Conservation (phyloP, 768 basidiomycete genomes). For the Floccularia luteovirens region DNA sequence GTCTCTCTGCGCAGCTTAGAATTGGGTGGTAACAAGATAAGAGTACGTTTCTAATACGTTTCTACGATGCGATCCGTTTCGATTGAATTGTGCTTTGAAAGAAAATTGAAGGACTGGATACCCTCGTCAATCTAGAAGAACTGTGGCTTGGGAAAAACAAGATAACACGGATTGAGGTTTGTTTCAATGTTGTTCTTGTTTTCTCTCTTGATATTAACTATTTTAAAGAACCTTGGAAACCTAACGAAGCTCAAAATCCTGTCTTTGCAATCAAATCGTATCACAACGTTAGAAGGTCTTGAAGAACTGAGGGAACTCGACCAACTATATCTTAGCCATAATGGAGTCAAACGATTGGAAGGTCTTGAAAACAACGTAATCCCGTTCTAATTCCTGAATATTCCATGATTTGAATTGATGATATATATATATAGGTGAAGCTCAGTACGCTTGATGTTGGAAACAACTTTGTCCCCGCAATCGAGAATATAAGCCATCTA, state of each 20-base stretch:
- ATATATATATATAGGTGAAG: slow-evolving; percentile 31
- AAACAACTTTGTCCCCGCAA: slow-evolving; percentile 69
- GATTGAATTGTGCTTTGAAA: slow-evolving; percentile 20
- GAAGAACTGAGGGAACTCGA: slow-evolving; percentile 69
- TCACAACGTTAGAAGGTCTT: slow-evolving; percentile 80
- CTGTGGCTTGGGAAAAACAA: slow-evolving; percentile 99
- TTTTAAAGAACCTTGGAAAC: slow-evolving; percentile 52
- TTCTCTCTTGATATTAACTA: not conserved
- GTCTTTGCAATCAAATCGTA: slow-evolving; percentile 90
- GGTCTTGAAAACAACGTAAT: slow-evolving; percentile 81
- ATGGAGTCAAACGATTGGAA: slow-evolving; percentile 78
- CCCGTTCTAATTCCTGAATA: slow-evolving; percentile 2
- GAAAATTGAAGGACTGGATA: slow-evolving; percentile 84
- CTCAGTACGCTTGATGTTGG: slow-evolving; percentile 85
- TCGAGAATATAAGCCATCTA: slow-evolving; percentile 82
- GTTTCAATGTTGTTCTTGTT: slow-evolving; percentile 1
- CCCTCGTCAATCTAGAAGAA: slow-evolving; percentile 78
- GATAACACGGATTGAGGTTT: slow-evolving; percentile 78
- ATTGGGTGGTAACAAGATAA: slow-evolving; percentile 87
- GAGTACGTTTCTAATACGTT: slow-evolving; percentile 41
- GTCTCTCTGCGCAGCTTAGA: slow-evolving; percentile 73
- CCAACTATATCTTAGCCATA: slow-evolving; percentile 91
- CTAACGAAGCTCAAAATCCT: slow-evolving; percentile 77
- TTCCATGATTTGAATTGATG: not conserved
- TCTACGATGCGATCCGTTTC: not conserved